Evolutionary conservation across 2,329 filamentous ascomycete species (phyloP), one percentile per base, ranked within the genome.

Genomic region (Microdochium nivale): DNA sequence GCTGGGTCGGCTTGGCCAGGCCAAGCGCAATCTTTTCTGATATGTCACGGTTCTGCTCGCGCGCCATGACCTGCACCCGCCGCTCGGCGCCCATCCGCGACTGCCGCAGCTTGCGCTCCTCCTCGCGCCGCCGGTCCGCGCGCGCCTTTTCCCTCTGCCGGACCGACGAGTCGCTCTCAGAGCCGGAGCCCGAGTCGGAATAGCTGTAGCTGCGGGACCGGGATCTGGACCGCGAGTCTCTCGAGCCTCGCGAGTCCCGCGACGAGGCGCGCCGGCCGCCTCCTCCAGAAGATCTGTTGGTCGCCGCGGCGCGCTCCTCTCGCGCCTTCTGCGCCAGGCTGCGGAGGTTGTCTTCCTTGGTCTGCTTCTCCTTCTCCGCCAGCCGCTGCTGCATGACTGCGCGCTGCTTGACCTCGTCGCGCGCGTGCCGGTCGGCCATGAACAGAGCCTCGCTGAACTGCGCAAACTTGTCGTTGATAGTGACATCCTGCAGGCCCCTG

Each of bases 381-480:
- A 99, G 74, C 52, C 91, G 82, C 71, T 97, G 94, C 66, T 99
- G 94, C 92, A 99, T 97, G 58, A 89, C 76, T 8, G 90, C 86
- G 58, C 94, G 83, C 66, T 96, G 88, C 63, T 92, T 87, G 51
- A 99, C 92, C 68, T 99, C 94, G 64, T 99, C 94, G 62, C 94
- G 82, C 8, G 94, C 94, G 67, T 97, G 94, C 48, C 92, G 79
- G 65, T 99, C 94, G 1, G 94, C 94, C 57, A 94, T 95, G 67
- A 94, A 95, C 35, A 99, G 74, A 0, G 92, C 90, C 70, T 99
- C 94, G 0, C 90, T 88, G 65, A 99, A 95, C 62, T 95, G 90
- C 2, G 92, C 92, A 65, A 99, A 97, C 66, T 96, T 97, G 75
- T 99, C 94, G 70, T 96, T 97, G 71, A 99, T 97, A 7, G 90